Percentiles rank a stretch among this genome's conserved stretches.
phyloP scores from a whole-genome alignment of 495 filamentous ascomycete genomes.

The Neurospora sp. region DNA sequence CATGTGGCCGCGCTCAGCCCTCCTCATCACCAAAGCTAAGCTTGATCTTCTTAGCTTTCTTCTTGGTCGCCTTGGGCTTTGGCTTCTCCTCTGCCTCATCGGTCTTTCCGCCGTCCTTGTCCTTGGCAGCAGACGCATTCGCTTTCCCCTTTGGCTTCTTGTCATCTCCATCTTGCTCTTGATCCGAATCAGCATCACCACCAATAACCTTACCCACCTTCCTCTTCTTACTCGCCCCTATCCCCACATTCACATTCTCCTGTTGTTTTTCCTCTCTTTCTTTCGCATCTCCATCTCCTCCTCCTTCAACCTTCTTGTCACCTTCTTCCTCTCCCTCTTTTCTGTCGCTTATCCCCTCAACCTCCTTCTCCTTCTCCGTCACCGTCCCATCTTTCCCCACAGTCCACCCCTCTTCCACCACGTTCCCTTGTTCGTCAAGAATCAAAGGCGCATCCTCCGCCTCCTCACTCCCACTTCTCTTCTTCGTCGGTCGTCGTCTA shows the following conservation, averaged over 20 bases:
- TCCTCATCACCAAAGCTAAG: slow-evolving; percentile 47
- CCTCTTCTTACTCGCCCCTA: slow-evolving; percentile 37
- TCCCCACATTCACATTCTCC: slow-evolving; percentile 5
- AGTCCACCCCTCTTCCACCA: background rate
- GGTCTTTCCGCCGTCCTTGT: slow-evolving; percentile 5
- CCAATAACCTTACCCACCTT: slow-evolving; percentile 39
- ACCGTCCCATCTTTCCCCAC: slow-evolving; percentile 28
- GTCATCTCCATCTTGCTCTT: slow-evolving; percentile 11
- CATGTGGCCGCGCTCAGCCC: slow-evolving; percentile 8
- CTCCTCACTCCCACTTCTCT: slow-evolving; percentile 33
- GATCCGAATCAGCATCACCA: slow-evolving; percentile 6
- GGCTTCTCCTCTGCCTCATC: background rate
- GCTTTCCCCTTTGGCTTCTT: slow-evolving; percentile 2
- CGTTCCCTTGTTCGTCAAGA: slow-evolving; percentile 35
- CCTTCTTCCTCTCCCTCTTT: background rate
- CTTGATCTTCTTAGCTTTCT: slow-evolving; percentile 49
- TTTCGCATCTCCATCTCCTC: background rate
- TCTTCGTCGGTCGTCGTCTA: slow-evolving; percentile 26
- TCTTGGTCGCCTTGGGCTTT: slow-evolving; percentile 19
- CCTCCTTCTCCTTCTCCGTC: slow-evolving; percentile 9
- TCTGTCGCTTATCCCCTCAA: background rate
- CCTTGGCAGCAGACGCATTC: background rate
- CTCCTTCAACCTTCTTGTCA: background rate
- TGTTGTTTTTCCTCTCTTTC: background rate
- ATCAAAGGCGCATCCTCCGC: slow-evolving; percentile 40